These are phyloP conservation scores for Aspergillus ibericus DNA, from an alignment of 2,329 filamentous ascomycete species.

Conservation along the genomic window DNA sequence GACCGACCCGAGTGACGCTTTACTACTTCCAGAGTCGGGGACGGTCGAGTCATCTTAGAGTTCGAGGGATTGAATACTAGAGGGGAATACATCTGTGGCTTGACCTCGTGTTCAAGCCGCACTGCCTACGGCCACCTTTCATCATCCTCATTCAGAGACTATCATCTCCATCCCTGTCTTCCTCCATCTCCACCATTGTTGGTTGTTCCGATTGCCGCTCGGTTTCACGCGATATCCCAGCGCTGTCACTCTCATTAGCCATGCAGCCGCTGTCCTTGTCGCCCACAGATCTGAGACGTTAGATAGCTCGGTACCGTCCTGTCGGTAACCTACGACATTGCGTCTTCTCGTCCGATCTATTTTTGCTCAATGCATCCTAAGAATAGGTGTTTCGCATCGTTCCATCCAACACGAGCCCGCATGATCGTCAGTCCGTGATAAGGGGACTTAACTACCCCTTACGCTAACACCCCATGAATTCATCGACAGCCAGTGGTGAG, in stretches of 20 bases:
- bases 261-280: constrained; percentile 14
- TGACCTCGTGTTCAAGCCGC: not conserved
- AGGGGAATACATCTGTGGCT: not conserved
- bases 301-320: constrained; percentile 12
- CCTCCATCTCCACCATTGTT: not conserved
- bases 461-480: not conserved
- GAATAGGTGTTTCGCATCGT: constrained; percentile 11
- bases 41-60: constrained; percentile 2
- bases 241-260: constrained; percentile 8
- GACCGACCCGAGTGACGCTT: not conserved
- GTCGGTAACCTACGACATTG: constrained; percentile 16
- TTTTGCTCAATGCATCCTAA: constrained; percentile 12
- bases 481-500: not conserved
- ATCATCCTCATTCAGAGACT: not conserved
- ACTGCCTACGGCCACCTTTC: not conserved
- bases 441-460: constrained; percentile 5
- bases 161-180: not conserved
- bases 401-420: not conserved
- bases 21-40: constrained; percentile 13
- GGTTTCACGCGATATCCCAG: not conserved
- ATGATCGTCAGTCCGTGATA: constrained; percentile 7
- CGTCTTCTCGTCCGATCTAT: constrained; percentile 5
- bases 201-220: not conserved
- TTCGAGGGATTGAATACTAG: not conserved
- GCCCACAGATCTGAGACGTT: constrained; percentile 14